Conservation (phyloP, 2,329 filamentous ascomycete species). For the Ophiocordyceps australis region DNA sequence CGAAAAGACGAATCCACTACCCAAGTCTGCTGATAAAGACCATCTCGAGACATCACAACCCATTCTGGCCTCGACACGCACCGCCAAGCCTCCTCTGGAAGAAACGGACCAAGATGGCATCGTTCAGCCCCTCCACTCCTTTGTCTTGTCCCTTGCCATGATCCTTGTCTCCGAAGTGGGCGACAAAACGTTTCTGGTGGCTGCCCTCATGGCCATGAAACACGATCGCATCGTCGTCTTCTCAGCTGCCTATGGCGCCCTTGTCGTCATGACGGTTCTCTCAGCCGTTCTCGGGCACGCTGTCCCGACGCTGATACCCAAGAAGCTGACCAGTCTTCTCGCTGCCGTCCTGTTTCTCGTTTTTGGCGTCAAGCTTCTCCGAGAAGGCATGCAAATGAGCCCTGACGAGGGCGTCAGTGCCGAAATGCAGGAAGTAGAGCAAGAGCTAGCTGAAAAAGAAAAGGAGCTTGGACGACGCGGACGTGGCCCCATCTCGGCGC, state of each 20-base stretch:
- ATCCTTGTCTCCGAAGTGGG: conserved; percentile 93
- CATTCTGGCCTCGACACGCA: conserved; percentile 7
- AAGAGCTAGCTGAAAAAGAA: conserved; percentile 87
- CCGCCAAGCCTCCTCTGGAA: conserved; percentile 11
- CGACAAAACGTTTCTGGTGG: conserved; percentile 96
- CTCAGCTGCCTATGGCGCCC: conserved; percentile 77
- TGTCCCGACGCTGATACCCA: conserved; percentile 76
- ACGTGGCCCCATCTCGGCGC: conserved; percentile 49
- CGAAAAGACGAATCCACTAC: conserved; percentile 54
- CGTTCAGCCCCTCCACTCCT: conserved; percentile 73
- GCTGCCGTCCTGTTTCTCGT: conserved; percentile 75
- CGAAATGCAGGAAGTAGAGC: conserved; percentile 94
- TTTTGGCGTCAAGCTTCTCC: conserved; percentile 70
- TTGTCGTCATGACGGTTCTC: conserved; percentile 87
- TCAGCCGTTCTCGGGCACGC: conserved; percentile 87
- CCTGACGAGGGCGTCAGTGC: conserved; percentile 83
- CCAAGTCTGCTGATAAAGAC: conserved; percentile 45
- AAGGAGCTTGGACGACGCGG: conserved; percentile 49
- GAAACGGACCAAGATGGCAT: conserved; percentile 34
- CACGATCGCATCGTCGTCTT: conserved; percentile 88
- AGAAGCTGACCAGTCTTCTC: conserved; percentile 75
- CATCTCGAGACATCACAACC: conserved; percentile 30
- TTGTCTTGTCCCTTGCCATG: conserved; percentile 86
- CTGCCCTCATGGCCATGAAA: conserved; percentile 98
- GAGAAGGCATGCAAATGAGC: conserved; percentile 77